Evolutionary conservation across 1,284 basidiomycete genomes (phyloP).

Genomic region (Moniliophthora roreri): DNA sequence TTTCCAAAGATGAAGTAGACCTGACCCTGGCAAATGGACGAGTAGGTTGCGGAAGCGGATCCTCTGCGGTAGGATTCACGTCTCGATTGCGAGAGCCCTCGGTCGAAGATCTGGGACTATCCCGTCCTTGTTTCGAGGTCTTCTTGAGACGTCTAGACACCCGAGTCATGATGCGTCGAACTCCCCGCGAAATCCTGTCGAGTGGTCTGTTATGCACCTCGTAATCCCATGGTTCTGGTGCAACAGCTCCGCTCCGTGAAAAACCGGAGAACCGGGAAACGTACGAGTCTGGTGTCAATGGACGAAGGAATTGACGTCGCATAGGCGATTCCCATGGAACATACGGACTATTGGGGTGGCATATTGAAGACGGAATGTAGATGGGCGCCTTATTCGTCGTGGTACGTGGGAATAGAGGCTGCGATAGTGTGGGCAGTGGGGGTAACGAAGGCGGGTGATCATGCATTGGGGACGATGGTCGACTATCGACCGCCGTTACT

Average conservation of each 20-base stretch:
- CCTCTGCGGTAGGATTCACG: neutral
- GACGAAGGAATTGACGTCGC: constrained; percentile 35
- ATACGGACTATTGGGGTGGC: constrained; percentile 48
- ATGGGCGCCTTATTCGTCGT: constrained; percentile 4
- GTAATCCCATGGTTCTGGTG: constrained; percentile 36
- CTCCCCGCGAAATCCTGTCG: constrained; percentile 20
- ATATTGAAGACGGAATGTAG: constrained; percentile 11
- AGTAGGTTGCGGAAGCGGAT: neutral
- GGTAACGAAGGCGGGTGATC: constrained; percentile 10
- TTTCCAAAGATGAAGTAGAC: constrained; percentile 22
- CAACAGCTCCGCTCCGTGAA: constrained; percentile 35
- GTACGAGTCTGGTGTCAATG: constrained; percentile 26
- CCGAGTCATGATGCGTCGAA: constrained; percentile 21
- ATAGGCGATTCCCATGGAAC: constrained; percentile 42
- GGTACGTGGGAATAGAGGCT: constrained; percentile 14
- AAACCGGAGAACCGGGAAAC: constrained; percentile 20
- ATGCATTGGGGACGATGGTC: constrained; percentile 1
- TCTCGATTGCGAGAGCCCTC: neutral
- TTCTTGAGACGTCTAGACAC: constrained; percentile 8
- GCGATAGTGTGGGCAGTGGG: constrained; percentile 15
- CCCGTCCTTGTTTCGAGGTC: constrained; percentile 2
- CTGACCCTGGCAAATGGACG: constrained; percentile 3
- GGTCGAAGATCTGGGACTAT: neutral
- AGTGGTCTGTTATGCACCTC: constrained; percentile 16
- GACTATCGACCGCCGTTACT: neutral